Evolutionary conservation across 1,139 yeast species (phyloP).

Genomic region (Insectozyma bohioensis): DNA sequence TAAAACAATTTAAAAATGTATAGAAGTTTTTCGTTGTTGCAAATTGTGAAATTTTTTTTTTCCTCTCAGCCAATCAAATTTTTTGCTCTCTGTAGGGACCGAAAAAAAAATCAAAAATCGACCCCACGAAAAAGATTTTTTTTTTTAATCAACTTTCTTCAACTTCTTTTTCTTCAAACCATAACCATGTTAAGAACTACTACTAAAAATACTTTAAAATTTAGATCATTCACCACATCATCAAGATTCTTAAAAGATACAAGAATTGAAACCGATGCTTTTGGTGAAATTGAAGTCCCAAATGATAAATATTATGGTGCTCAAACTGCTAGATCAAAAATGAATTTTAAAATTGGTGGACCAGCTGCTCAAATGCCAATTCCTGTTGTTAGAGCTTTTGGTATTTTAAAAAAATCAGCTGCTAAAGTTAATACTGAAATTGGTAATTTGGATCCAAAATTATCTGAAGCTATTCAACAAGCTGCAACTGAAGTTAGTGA

Average conservation of each 20-base stretch:
- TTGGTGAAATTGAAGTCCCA: slow-evolving; percentile 86
- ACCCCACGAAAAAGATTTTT: slow-evolving; percentile 3
- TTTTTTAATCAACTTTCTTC: slow-evolving; percentile 1
- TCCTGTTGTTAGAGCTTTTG: slow-evolving; percentile 83
- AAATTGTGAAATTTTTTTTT: background rate
- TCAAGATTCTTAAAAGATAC: slow-evolving; percentile 27
- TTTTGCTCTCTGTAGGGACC: slow-evolving; percentile 11
- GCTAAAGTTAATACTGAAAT: slow-evolving; percentile 78
- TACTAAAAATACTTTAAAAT: slow-evolving; percentile 15
- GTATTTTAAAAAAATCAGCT: slow-evolving; percentile 85
- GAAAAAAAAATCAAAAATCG: background rate
- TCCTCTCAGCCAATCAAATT: slow-evolving; percentile 17
- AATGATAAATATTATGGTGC: slow-evolving; percentile 89
- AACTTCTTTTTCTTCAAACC: background rate
- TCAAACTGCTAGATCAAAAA: slow-evolving; percentile 84
- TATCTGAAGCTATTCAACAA: slow-evolving; percentile 73
- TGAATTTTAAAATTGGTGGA: slow-evolving; percentile 91
- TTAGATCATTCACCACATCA: slow-evolving; percentile 31
- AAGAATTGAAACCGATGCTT: slow-evolving; percentile 83
- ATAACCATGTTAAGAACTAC: slow-evolving; percentile 33
- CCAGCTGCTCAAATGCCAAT: slow-evolving; percentile 76
- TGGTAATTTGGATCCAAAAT: slow-evolving; percentile 71
- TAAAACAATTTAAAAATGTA: slow-evolving; percentile 5
- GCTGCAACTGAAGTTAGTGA: slow-evolving; percentile 90
- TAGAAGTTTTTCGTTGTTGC: background rate